Conservation (phyloP, 768 basidiomycete genomes). For the Mycena floridula region DNA sequence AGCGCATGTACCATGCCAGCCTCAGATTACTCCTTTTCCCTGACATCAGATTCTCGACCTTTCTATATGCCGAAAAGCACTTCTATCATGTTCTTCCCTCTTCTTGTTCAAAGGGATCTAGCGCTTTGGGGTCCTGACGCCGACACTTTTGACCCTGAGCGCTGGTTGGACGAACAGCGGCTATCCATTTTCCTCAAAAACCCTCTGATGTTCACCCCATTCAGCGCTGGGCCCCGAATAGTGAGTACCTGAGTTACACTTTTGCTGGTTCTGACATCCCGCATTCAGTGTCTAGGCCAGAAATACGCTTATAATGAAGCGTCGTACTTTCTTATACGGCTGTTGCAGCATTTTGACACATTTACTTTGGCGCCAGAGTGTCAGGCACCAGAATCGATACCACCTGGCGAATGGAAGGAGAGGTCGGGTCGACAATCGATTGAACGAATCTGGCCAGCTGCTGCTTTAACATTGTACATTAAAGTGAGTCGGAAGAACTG, state of each 20-base stretch:
- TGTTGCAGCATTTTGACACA: constrained; percentile 31
- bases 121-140: constrained; percentile 69
- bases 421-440: constrained; percentile 41
- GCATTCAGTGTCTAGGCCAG: background rate
- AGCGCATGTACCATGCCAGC: constrained; percentile 44
- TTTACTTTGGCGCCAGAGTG: constrained; percentile 50
- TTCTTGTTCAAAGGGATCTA: constrained; percentile 62
- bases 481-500: constrained; percentile 50
- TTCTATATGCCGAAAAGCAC: constrained; percentile 56
- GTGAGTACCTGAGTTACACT: background rate
- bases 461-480: constrained; percentile 58
- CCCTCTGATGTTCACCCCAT: constrained; percentile 1
- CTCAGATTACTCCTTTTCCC: constrained; percentile 43
- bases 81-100: constrained; percentile 50
- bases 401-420: constrained; percentile 51
- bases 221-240: constrained; percentile 22
- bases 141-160: constrained; percentile 16
- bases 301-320: constrained; percentile 38
- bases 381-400: constrained; percentile 57
- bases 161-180: constrained; percentile 20
- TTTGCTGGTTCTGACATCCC: background rate
- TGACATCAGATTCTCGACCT: constrained; percentile 22
- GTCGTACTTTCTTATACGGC: constrained; percentile 40
- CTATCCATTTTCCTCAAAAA: background rate
- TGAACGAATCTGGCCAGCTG: constrained; percentile 59